Base-by-base conservation (phyloP, 306 rosid genomes). In the Hylodesmum podocarpum region DNA sequence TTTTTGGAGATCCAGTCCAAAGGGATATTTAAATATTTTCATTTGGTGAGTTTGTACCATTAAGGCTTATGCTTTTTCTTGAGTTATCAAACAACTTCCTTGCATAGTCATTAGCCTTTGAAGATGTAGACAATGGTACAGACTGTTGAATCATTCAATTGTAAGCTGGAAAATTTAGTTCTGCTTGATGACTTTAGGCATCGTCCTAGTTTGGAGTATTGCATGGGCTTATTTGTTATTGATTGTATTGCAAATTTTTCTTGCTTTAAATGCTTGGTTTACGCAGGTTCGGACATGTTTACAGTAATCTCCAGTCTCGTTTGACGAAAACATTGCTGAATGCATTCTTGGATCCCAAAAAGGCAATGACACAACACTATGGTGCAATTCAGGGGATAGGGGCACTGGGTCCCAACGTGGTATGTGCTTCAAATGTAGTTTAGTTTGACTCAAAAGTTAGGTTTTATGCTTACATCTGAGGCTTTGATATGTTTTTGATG, bases 341-440 rank as follows among this genome's bases (percentile, higher is more conserved):
- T 82, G 97, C 97, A 34, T 91, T 91, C 87, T 80, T 89, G 93
- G 97, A 91, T 62, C 93, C 97, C 19, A 91, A 86, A 79, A 86
- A 91, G 76, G 88, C 95, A 73, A 11, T 91, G 84, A 89, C 97
- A 4, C 95, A 91, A 82, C 95, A 91, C 73, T 91, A 91, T 73
- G 97, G 97, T 73, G 95, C 97, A 69, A 86, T 89, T 84, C 95
- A 88, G 85, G 97, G 97, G 71, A 84, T 91, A 79, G 87, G 87
- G 28, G 90, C 91, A 54, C 70, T 91, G 43, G 97, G 97, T 70
- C 83, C 97, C 81, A 86, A 85, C 22, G 93, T 91, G 93, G 95
- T 91, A 91, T 72, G 81, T 15, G n/a, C 22, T 36, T 78, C 9
- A 80, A n/a, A n/a, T n/a, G n/a, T n/a, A n/a, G n/a, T n/a, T 36